Percentiles rank a stretch among this genome's conserved stretches.
phyloP scores from a whole-genome alignment of 1,139 yeast genomes.

The Yarrowia galli region DNA sequence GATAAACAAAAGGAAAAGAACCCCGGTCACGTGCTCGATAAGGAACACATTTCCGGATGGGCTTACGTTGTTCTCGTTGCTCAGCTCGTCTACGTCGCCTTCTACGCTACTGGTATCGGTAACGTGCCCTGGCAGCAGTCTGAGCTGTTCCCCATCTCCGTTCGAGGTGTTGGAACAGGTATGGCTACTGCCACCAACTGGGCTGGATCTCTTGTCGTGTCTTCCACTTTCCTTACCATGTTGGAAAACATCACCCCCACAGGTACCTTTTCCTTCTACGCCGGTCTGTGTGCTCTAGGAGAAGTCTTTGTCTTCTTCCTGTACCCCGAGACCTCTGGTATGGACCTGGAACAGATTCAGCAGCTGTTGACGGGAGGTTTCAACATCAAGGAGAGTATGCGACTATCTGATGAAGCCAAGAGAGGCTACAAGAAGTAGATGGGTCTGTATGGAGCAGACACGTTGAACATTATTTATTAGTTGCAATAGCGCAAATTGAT shows the following conservation, averaged over 20 bases:
- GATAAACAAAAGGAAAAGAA: conserved; percentile 49
- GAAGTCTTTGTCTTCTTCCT: conserved; percentile 77
- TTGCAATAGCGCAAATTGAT: conserved; percentile 23
- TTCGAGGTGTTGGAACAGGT: conserved; percentile 90
- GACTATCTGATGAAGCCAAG: conserved; percentile 42
- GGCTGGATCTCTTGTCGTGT: conserved; percentile 91
- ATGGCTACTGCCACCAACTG: conserved; percentile 94
- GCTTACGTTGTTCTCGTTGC: conserved; percentile 83
- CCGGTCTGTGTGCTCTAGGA: conserved; percentile 76
- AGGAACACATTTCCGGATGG: conserved; percentile 65
- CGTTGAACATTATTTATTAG: conserved; percentile 10
- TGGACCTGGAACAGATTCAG: conserved; percentile 91
- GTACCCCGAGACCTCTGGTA: conserved; percentile 90
- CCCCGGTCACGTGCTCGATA: conserved; percentile 59
- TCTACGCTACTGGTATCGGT: conserved; percentile 93
- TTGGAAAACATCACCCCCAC: conserved; percentile 90
- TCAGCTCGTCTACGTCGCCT: conserved; percentile 86
- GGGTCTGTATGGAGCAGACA: neutral
- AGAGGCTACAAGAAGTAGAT: conserved; percentile 24
- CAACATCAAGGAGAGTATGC: conserved; percentile 75
- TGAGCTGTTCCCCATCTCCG: conserved; percentile 90
- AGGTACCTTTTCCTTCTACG: conserved; percentile 91
- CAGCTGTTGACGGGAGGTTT: conserved; percentile 80
- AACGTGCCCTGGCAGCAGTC: conserved; percentile 99
- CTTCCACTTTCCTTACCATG: conserved; percentile 93